Percentiles rank a stretch among this genome's conserved stretches.
phyloP scores from a whole-genome alignment of 176 grass and related monocot species.

The Phragmites australis region DNA sequence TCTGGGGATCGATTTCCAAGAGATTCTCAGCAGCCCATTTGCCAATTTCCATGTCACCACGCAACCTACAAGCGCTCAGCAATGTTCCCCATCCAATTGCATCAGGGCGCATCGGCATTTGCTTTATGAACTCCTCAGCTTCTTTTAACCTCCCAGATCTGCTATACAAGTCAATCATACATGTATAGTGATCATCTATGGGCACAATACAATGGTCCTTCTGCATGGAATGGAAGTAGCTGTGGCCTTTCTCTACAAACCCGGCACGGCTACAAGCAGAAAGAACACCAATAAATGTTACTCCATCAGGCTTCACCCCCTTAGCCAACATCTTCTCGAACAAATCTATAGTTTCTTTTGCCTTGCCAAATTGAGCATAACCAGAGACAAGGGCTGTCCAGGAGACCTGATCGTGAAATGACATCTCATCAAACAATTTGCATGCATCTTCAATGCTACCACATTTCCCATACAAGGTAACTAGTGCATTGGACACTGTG shows the following conservation, averaged over 20 bases:
- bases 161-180: constrained; percentile 80
- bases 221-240: constrained; percentile 61
- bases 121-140: constrained; percentile 64
- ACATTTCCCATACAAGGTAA: constrained; percentile 76
- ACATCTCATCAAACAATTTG: constrained; percentile 54
- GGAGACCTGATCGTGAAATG: constrained; percentile 48
- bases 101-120: constrained; percentile 59
- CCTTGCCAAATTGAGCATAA: constrained; percentile 71
- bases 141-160: constrained; percentile 67
- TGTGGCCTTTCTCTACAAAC: constrained; percentile 61
- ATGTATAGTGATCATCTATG: constrained; percentile 59
- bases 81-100: constrained; percentile 67
- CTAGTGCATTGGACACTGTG: constrained; percentile 71
- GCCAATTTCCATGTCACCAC: constrained; percentile 60
- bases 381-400: constrained; percentile 69
- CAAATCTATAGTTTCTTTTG: constrained; percentile 69
- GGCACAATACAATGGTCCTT: constrained; percentile 55
- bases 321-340: constrained; percentile 61
- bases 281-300: constrained; percentile 72
- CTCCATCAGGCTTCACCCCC: constrained; percentile 59
- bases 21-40: constrained; percentile 76
- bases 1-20: constrained; percentile 59
- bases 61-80: constrained; percentile 61
- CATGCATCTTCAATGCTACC: constrained; percentile 64
- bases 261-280: constrained; percentile 71